These are phyloP conservation scores for Cystobasidiaceae sp. DNA, from an alignment of 1,284 basidiomycete genomes.

Conservation along the genomic window DNA sequence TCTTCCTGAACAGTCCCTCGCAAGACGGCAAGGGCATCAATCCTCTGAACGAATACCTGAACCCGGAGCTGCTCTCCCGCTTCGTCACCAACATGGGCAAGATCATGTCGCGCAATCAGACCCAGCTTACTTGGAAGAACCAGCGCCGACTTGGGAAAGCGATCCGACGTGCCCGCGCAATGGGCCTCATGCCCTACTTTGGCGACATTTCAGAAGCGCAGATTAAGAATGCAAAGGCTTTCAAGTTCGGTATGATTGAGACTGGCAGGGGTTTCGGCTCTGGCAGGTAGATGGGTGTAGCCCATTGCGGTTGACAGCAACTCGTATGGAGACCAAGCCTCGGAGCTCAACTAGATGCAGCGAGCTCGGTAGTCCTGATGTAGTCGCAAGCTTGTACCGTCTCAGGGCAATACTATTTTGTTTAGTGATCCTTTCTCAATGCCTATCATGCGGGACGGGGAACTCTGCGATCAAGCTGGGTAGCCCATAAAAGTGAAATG, in stretches of 20 bases:
- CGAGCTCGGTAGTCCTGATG: too few species aligned
- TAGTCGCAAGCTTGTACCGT: too few species aligned
- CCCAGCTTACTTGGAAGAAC: slow-evolving; percentile 70
- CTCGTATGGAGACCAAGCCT: too few species aligned
- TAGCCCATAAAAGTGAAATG: too few species aligned
- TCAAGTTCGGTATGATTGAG: background rate
- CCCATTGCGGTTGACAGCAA: too few species aligned
- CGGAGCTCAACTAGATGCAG: too few species aligned
- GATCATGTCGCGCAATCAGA: slow-evolving; percentile 64
- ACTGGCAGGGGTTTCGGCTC: too few species aligned
- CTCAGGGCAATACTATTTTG: too few species aligned
- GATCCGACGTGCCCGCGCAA: slow-evolving; percentile 81
- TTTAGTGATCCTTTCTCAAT: too few species aligned
- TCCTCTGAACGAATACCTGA: slow-evolving; percentile 52
- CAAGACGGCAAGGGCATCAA: slow-evolving; percentile 38
- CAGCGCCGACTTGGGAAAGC: slow-evolving; percentile 81
- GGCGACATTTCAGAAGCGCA: slow-evolving; percentile 5
- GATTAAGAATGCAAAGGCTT: slow-evolving; percentile 4
- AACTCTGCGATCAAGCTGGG: too few species aligned
- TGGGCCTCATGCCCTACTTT: slow-evolving; percentile 70
- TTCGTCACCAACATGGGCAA: slow-evolving; percentile 81
- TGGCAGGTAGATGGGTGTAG: too few species aligned
- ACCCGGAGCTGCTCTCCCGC: slow-evolving; percentile 60
- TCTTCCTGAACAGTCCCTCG: slow-evolving; percentile 1
- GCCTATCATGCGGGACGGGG: too few species aligned